Base-by-base conservation (phyloP, 495 filamentous ascomycete genomes). In the Filosporella fistucella region DNA sequence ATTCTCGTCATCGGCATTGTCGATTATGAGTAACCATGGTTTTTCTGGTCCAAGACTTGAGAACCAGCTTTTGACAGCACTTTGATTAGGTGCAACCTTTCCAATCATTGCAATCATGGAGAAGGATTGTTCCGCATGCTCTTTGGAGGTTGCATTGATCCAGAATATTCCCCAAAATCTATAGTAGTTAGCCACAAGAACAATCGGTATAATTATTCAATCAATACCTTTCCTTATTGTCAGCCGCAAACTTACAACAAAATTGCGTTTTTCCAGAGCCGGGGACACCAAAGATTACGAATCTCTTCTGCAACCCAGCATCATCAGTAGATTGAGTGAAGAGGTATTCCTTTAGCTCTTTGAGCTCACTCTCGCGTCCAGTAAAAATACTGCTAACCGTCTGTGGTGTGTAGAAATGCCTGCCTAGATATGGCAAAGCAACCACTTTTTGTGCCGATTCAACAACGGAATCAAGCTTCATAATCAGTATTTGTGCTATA, bases 261-360 rank as follows among this genome's bases (percentile, higher is more conserved):
- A 67, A 47, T 38, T 69, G 52, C 13, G 63, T 67, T 39, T 69
- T 69, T 3, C 65, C 65, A 12, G 61, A 59, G 9, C 67, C 67
- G 26, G 58, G 50, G 20, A 61, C 20, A 7, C 67, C 64, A 12
- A 59, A 54, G 1, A 68, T 51, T 7, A 68, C 56, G 29, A 69
- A 64, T 20, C 52, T 8, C 30, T 51, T 50, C 33, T 55, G 52
- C 11, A 14, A 13, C 4, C 23, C 3, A 16, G 2, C 3, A 3
- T 40, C 24, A 2, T 8, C 4, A 18, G 24, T 17, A 13, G 24
- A 20, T 5, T 1, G 11, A 43, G 24, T 16, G 13, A 2, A 2
- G 17, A 43, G 41, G 14, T 2, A 8, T 17, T 37, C 20, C 18
- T 45, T 22, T 2, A 49, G 16, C 37, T 20, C 9, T 11, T 39